Conservation (phyloP, 805 yeast species). For the Danielia reshetovae region DNA sequence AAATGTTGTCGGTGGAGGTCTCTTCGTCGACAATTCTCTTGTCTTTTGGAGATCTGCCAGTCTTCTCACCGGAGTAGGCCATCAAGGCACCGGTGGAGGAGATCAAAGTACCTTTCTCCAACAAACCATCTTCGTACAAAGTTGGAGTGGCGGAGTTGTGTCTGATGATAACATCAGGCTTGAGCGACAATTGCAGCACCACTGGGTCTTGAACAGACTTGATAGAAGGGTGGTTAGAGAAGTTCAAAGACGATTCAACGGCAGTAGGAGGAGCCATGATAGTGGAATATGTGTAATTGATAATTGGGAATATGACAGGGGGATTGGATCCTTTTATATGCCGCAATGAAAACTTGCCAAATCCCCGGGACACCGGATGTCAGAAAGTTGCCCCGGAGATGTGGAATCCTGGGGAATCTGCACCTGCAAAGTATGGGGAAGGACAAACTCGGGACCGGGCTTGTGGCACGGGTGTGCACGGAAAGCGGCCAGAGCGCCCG, state of each 20-base stretch:
- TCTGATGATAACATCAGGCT: constrained; percentile 63
- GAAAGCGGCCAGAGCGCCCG: not conserved
- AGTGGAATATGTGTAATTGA: not conserved
- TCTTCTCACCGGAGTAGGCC: constrained; percentile 92
- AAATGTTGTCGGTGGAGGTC: constrained; percentile 74
- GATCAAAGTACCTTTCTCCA: constrained; percentile 87
- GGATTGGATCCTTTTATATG: not conserved
- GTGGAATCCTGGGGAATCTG: constrained; percentile 8
- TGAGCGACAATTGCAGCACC: constrained; percentile 42
- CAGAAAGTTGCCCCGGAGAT: constrained; percentile 18
- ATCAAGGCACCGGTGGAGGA: constrained; percentile 91
- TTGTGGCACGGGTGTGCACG: not conserved
- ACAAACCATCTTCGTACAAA: constrained; percentile 89
- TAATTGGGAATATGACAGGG: not conserved
- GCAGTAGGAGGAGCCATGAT: constrained; percentile 44
- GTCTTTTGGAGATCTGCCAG: constrained; percentile 98
- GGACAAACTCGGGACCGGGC: constrained; percentile 3
- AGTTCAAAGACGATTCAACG: constrained; percentile 41
- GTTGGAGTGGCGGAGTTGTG: constrained; percentile 94
- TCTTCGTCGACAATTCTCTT: constrained; percentile 96
- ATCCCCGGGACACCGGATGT: constrained; percentile 5
- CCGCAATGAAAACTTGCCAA: too few relatives aligned
- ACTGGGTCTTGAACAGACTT: constrained; percentile 39
- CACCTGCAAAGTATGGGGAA: not conserved
- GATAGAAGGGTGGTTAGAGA: constrained; percentile 36